Percentiles rank a stretch among this genome's conserved stretches.
phyloP scores from a whole-genome alignment of 192 early-diverging fungal species.

The Obelidium mucronatum region DNA sequence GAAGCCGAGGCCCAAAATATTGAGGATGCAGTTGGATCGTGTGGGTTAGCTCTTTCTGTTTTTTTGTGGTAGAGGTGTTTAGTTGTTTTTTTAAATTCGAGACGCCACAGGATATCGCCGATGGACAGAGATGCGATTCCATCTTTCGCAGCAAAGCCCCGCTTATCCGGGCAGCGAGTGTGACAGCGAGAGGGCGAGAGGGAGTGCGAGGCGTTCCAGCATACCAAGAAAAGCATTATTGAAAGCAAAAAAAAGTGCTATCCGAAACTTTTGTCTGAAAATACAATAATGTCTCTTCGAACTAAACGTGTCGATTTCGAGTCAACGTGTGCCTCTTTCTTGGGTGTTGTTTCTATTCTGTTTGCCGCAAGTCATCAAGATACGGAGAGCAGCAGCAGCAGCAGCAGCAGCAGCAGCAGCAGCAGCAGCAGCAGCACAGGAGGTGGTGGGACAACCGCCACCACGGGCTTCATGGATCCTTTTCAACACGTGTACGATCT shows the following conservation, averaged over 20 bases:
- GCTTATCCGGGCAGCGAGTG: too few relatives aligned
- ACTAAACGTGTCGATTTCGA: constrained; percentile 22
- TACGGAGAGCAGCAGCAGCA: too few relatives aligned
- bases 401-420: background rate
- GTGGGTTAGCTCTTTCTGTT: constrained; percentile 83
- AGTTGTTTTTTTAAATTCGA: too few relatives aligned
- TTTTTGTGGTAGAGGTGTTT: background rate
- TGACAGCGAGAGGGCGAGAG: background rate
- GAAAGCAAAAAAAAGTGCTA: too few relatives aligned
- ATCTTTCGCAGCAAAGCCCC: too few relatives aligned
- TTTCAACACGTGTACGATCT: constrained; percentile 85
- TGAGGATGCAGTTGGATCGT: constrained; percentile 94
- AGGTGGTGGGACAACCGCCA: background rate
- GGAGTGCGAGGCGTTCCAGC: background rate
- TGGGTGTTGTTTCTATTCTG: background rate
- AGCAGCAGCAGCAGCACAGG: background rate
- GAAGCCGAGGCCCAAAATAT: constrained; percentile 75
- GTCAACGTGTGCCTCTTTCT: background rate
- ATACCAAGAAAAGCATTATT: background rate
- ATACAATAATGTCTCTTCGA: constrained; percentile 11
- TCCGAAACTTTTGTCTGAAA: too few relatives aligned
- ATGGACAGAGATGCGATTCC: too few relatives aligned
- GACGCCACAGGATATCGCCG: too few relatives aligned
- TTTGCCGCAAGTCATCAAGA: too few relatives aligned
- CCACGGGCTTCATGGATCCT: constrained; percentile 67